These are phyloP conservation scores for Wickerhamomyces sp. DNA, from an alignment of 1,139 yeast genomes.

Conservation along the genomic window DNA sequence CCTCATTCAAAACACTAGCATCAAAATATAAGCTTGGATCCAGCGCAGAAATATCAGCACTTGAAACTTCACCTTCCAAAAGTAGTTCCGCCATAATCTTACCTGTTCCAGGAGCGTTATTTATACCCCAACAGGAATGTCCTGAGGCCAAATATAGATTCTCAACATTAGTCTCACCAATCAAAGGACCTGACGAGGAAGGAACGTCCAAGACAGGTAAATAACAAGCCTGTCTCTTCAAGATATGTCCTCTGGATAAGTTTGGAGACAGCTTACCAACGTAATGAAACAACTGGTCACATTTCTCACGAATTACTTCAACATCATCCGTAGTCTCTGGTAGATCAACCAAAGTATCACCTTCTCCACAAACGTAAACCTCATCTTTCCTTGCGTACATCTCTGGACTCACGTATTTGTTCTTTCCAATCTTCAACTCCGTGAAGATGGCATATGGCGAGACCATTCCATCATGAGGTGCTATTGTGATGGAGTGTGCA, in stretches of 20 bases:
- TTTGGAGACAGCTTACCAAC: conserved; percentile 76
- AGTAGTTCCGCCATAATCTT: conserved; percentile 83
- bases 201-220: conserved; percentile 93
- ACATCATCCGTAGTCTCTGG: conserved; percentile 96
- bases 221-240: conserved; percentile 91
- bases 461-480: conserved; percentile 70
- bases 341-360: conserved; percentile 82
- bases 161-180: conserved; percentile 86
- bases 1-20: conserved; percentile 37
- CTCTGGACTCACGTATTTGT: conserved; percentile 79
- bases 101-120: conserved; percentile 97
- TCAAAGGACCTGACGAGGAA: conserved; percentile 85
- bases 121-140: conserved; percentile 98
- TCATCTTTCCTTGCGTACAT: conserved; percentile 94
- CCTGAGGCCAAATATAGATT: conserved; percentile 82
- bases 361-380: conserved; percentile 96
- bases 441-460: conserved; percentile 94
- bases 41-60: conserved; percentile 75
- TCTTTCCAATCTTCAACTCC: conserved; percentile 66
- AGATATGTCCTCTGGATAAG: conserved; percentile 67
- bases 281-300: conserved; percentile 79
- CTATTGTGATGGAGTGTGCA: conserved; percentile 91
- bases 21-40: conserved; percentile 86
- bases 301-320: conserved; percentile 78
- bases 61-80: conserved; percentile 74